Evolutionary conservation across 1,284 basidiomycete genomes (phyloP), one percentile per base, ranked within the genome.

Genomic region (Mycosarcoma maydis): DNA sequence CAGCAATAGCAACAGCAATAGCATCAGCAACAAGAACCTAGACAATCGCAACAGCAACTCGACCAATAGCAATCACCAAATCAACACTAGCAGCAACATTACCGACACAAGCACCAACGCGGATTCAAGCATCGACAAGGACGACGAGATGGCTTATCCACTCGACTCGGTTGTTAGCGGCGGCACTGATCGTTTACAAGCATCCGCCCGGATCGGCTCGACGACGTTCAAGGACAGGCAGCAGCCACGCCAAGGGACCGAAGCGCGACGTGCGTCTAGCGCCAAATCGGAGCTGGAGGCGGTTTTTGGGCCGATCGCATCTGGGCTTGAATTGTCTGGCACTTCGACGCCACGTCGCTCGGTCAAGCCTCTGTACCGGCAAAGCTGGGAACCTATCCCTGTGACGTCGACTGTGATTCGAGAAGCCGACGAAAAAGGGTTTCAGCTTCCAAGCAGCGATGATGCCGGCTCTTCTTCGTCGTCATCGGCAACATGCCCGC

Each of bases 251-350:
- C 24, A 8, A 5, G 13, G 34, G 3, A 14, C 19, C 19, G 17
- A 22, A 9, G 19, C 11, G 6, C 11, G 58, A 8, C 46, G 51
- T 3, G 46, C 41, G 1, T 54, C 51, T 4, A 49, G 51, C 29
- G 50, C 46, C 30, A 54, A 54, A 38, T 61, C 58, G 29, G 51
- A 61, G 26, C 46, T 61, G 6, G 58, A 61, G n/a, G 20, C 51
- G 20, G 41, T 61, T 37, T 61, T 61, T 32, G 58, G 58, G 1
- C 58, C 51, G 5, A 17, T 55, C 8, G 58, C 58, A 8, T 45
- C 46, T 16, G 51, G 58, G 4, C 51, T 61, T 23, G 58, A 61
- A 24, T 32, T 45, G n/a, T 45, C 44, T 5, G 29, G n/a, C 3
- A 6, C 30, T 6, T 39, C 27, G 4, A 20, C 19, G 9, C 11